A percentile compares a stretch with the other conserved stretches of the same genome.
Conservation (phyloP, 345 rosid species). For the Brassica cretica region DNA sequence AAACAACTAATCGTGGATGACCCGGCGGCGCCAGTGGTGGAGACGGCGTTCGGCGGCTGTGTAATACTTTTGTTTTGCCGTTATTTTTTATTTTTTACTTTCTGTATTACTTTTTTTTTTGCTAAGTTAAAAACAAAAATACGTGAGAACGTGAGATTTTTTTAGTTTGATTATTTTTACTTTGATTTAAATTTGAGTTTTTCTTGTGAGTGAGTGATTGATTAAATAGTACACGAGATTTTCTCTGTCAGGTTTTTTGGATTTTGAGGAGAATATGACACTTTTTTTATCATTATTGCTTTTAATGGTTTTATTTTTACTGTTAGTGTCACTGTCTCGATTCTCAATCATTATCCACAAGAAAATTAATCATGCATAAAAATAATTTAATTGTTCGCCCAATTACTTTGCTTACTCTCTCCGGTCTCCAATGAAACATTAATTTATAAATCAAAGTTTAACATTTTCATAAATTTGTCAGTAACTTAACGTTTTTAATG, state of each 20-base stretch:
- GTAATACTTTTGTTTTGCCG: conserved; percentile 47
- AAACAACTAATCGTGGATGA: conserved; percentile 41
- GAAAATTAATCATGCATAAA: conserved; percentile 13
- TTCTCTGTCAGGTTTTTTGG: conserved; percentile 43
- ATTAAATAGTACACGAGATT: conserved; percentile 44
- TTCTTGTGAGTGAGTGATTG: conserved; percentile 66
- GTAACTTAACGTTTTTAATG: neutral
- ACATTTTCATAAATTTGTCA: conserved; percentile 4
- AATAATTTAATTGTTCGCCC: neutral
- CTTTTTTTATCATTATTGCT: conserved; percentile 31
- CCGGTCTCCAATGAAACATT: neutral
- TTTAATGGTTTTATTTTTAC: neutral
- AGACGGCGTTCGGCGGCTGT: conserved; percentile 42
- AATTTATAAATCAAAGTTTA: neutral
- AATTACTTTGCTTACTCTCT: neutral
- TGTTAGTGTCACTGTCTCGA: conserved; percentile 32
- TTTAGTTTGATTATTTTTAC: conserved; percentile 31
- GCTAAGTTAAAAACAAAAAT: conserved; percentile 33
- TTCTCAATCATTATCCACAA: conserved; percentile 33
- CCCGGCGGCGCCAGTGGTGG: conserved; percentile 34
- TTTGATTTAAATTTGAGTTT: conserved; percentile 57
- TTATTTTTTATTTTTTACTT: conserved; percentile 1
- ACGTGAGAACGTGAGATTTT: conserved; percentile 59
- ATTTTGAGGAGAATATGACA: conserved; percentile 44
- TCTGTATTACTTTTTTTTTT: conserved; percentile 26